phyloP scores from a whole-genome alignment of 1,284 basidiomycete species.

The Xerocomus nothofagi region DNA sequence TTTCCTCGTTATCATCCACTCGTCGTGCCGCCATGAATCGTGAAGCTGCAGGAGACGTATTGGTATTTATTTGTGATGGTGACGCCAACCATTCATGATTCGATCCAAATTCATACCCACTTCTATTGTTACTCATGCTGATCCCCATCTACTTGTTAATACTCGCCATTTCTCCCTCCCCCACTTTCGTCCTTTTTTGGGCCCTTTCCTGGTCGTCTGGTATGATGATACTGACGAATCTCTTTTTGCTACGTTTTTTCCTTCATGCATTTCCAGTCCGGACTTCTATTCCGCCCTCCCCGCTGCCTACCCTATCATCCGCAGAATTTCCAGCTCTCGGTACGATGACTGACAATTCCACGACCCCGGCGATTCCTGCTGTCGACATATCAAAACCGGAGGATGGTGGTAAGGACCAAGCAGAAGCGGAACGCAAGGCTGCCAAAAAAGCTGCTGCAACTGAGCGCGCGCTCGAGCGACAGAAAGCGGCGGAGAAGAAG shows the following conservation, averaged over 20 bases:
- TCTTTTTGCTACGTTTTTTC: conserved; percentile 40
- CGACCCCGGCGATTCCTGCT: conserved; percentile 21
- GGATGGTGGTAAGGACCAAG: conserved; percentile 43
- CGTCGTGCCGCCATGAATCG: conserved; percentile 29
- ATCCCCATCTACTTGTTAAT: conserved; percentile 2
- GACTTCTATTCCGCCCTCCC: conserved; percentile 47
- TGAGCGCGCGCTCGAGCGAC: conserved; percentile 59
- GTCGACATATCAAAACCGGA: conserved; percentile 35
- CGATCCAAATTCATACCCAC: conserved; percentile 7
- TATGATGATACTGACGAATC: conserved; percentile 48
- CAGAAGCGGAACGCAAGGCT: conserved; percentile 56
- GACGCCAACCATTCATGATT: conserved; percentile 21
- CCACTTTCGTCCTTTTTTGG: conserved; percentile 39
- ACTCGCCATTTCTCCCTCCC: conserved; percentile 18
- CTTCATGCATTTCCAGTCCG: conserved; percentile 37
- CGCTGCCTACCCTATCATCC: conserved; percentile 58
- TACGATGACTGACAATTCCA: conserved; percentile 24
- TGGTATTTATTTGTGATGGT: conserved; percentile 22
- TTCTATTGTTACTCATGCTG: conserved; percentile 3
- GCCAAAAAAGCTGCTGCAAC: conserved; percentile 62
- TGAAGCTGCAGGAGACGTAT: conserved; percentile 29
- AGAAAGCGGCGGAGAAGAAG: conserved; percentile 53
- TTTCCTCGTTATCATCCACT: conserved; percentile 23
- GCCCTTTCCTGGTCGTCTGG: conserved; percentile 42
- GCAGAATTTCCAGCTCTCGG: conserved; percentile 70